A percentile compares a stretch with the other conserved stretches of the same genome.
phyloP scores from a whole-genome alignment of 75 land plant species.

The Cryptomeria japonica region DNA sequence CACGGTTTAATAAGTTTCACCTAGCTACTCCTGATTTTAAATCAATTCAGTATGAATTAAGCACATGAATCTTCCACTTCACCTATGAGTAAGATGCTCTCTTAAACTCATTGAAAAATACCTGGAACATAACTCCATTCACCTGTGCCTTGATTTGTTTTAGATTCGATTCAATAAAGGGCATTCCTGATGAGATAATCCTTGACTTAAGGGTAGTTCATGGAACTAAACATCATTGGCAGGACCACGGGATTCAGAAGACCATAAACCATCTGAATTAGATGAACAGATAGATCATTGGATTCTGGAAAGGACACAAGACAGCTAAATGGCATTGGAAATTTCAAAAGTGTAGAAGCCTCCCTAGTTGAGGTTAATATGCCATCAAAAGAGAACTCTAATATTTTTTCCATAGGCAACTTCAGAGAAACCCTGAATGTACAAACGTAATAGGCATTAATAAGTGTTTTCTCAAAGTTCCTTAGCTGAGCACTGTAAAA shows the following conservation, averaged over 20 bases:
- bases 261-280: background rate
- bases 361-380: background rate
- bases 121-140: background rate
- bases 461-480: background rate
- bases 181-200: background rate
- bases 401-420: background rate
- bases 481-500: background rate
- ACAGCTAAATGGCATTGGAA: background rate
- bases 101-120: background rate
- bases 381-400: background rate
- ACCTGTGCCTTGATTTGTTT: background rate
- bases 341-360: background rate
- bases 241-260: background rate
- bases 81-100: background rate
- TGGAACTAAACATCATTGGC: background rate
- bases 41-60: background rate
- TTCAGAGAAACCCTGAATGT: background rate
- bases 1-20: background rate
- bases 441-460: background rate
- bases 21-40: background rate
- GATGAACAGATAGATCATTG: background rate
- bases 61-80: background rate
- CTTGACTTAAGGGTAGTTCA: background rate
- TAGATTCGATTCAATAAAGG: background rate
- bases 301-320: background rate